These are phyloP conservation scores for Iris pallida DNA, from an alignment of 116 monocot genomes.

Conservation along the genomic window DNA sequence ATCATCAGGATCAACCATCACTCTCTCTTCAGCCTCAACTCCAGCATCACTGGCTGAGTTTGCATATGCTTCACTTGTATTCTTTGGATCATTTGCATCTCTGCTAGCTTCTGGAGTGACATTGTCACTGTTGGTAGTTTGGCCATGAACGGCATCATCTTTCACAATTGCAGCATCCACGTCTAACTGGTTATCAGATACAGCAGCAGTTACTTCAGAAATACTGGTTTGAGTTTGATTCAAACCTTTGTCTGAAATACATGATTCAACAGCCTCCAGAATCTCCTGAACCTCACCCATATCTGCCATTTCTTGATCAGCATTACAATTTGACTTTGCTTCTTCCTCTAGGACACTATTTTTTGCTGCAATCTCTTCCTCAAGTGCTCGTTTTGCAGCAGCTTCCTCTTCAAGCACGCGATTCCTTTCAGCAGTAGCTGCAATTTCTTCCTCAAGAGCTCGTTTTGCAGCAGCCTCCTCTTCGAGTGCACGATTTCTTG, in stretches of 20 bases:
- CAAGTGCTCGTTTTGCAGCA: not conserved
- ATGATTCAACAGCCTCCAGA: not conserved
- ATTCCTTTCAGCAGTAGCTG: not conserved
- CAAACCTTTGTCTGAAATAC: not conserved
- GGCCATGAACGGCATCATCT: not conserved
- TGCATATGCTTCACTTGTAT: not conserved
- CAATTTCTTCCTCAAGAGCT: constrained; percentile 16
- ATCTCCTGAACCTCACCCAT: not conserved
- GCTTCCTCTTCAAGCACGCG: not conserved
- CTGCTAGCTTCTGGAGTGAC: constrained; percentile 1
- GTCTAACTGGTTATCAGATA: not conserved
- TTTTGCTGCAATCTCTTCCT: constrained; percentile 11
- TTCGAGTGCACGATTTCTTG: constrained; percentile 30
- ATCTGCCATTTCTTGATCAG: constrained; percentile 15
- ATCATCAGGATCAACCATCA: not conserved
- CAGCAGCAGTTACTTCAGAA: not conserved
- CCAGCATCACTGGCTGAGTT: not conserved
- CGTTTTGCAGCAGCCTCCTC: constrained; percentile 13
- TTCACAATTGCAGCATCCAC: not conserved
- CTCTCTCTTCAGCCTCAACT: not conserved
- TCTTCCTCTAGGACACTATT: constrained; percentile 7
- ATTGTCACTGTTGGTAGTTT: not conserved
- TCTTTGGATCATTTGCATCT: constrained; percentile 1
- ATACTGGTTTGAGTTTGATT: not conserved
- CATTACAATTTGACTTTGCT: not conserved